These are phyloP conservation scores for Quercus phellos DNA, from an alignment of 331 rosid species.

Conservation along the genomic window DNA sequence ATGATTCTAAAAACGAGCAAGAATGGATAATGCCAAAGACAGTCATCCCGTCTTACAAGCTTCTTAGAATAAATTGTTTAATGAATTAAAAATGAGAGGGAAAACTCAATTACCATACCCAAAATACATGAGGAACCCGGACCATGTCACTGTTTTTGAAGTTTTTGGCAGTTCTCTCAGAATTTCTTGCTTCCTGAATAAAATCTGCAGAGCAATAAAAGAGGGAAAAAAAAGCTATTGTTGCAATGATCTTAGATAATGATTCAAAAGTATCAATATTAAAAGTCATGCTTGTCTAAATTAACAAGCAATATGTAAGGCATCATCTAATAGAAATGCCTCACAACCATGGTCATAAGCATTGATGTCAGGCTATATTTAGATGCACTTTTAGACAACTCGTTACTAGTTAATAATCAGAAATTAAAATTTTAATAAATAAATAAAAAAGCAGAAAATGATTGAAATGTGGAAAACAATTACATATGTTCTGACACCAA, in stretches of 20 bases:
- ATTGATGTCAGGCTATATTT: background rate
- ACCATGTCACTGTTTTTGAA: conserved; percentile 59
- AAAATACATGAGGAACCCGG: conserved; percentile 71
- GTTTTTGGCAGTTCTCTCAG: conserved; percentile 69
- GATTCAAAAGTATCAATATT: background rate
- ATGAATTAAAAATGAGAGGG: conserved; percentile 5
- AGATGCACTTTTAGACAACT: background rate
- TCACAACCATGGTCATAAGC: background rate
- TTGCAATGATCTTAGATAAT: conserved; percentile 3
- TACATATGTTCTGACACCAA: background rate
- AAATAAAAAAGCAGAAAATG: background rate
- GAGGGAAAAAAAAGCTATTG: conserved; percentile 11
- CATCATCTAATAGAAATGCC: background rate
- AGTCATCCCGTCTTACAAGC: no score
- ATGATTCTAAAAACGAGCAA: no score
- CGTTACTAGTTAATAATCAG: background rate
- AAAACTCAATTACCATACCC: conserved; percentile 54
- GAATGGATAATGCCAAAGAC: no score
- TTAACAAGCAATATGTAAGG: background rate
- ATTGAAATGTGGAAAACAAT: background rate
- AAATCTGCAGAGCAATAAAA: conserved; percentile 52
- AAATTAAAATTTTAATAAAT: background rate
- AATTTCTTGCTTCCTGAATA: conserved; percentile 78
- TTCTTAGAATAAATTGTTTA: background rate
- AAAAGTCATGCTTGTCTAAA: background rate